A percentile compares a stretch with the other conserved stretches of the same genome.
Conservation (phyloP, 208 protist genomes). For the Lotmaria passim region DNA sequence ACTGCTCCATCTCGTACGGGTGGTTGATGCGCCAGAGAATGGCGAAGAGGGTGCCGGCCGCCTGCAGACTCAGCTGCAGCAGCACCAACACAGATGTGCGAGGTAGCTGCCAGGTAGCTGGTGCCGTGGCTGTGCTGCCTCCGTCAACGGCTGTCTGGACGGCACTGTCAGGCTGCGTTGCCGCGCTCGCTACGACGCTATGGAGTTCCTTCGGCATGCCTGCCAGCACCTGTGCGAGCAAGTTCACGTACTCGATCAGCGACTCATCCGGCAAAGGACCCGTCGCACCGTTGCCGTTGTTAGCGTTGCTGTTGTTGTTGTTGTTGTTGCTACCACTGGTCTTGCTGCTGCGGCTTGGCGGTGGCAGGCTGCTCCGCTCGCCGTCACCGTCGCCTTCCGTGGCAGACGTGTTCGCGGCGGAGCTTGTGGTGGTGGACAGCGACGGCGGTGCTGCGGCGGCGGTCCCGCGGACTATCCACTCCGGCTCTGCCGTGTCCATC, state of each 20-base stretch:
- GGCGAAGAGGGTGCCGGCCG: conserved; percentile 61
- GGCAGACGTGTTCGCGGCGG: conserved; percentile 2
- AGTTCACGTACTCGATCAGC: conserved; percentile 68
- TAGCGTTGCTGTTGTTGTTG: not conserved
- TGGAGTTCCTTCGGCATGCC: conserved; percentile 72
- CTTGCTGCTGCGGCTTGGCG: conserved; percentile 14
- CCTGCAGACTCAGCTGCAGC: conserved; percentile 54
- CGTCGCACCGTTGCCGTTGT: not conserved
- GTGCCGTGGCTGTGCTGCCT: conserved; percentile 15
- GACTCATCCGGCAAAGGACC: conserved; percentile 52
- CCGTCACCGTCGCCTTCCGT: not conserved
- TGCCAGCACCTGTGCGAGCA: conserved; percentile 68
- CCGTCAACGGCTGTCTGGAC: not conserved
- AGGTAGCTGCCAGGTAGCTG: conserved; percentile 34
- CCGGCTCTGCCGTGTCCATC: conserved; percentile 28
- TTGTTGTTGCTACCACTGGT: not conserved
- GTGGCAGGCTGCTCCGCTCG: not conserved
- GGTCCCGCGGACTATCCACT: conserved; percentile 28
- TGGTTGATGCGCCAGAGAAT: conserved; percentile 81
- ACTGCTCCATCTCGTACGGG: conserved; percentile 62
- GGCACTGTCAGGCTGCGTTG: not conserved
- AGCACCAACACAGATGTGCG: conserved; percentile 44
- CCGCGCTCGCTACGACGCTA: conserved; percentile 25
- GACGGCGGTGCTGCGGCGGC: no score
- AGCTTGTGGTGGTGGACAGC: not conserved